These are phyloP conservation scores for Thraustotheca clavata DNA, from an alignment of 352 stramenopile species.

Conservation along the genomic window DNA sequence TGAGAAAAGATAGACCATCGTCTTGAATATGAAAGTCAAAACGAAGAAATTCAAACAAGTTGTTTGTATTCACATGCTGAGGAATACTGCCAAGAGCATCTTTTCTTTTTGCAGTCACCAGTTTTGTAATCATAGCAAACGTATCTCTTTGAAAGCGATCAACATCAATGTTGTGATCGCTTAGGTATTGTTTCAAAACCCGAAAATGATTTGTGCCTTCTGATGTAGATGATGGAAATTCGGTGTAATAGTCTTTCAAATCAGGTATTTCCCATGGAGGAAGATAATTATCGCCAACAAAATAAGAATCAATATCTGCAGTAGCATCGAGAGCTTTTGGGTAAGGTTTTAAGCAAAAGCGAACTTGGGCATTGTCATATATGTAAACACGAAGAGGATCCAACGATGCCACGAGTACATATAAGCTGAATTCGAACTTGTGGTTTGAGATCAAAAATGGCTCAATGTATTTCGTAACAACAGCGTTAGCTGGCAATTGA, in stretches of 20 bases:
- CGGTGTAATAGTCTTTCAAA: slow-evolving; percentile 47
- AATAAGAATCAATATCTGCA: slow-evolving; percentile 41
- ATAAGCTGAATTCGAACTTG: slow-evolving; percentile 85
- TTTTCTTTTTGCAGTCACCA: slow-evolving; percentile 44
- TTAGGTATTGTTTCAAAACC: slow-evolving; percentile 57
- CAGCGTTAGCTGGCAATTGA: slow-evolving; percentile 16
- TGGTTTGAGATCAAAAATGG: slow-evolving; percentile 76
- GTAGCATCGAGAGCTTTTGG: slow-evolving; percentile 32
- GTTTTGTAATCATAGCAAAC: slow-evolving; percentile 47
- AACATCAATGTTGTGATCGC: slow-evolving; percentile 46
- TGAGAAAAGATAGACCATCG: slow-evolving; percentile 90
- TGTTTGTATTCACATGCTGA: slow-evolving; percentile 64
- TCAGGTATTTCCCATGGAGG: slow-evolving; percentile 64
- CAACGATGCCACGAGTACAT: slow-evolving; percentile 74
- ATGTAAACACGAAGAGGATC: slow-evolving; percentile 81
- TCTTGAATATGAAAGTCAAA: slow-evolving; percentile 95
- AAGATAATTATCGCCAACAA: slow-evolving; percentile 59
- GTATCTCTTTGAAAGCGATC: slow-evolving; percentile 54
- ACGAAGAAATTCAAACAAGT: slow-evolving; percentile 92
- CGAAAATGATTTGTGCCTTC: slow-evolving; percentile 59
- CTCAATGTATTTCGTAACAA: slow-evolving; percentile 68
- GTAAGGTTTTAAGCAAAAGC: slow-evolving; percentile 61
- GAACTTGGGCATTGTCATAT: slow-evolving; percentile 62
- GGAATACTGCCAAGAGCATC: slow-evolving; percentile 41
- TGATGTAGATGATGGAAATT: slow-evolving; percentile 43